Evolutionary conservation across 805 yeast species (phyloP), one percentile per base, ranked within the genome.

Genomic region (Sugiyamaella valdiviana): DNA sequence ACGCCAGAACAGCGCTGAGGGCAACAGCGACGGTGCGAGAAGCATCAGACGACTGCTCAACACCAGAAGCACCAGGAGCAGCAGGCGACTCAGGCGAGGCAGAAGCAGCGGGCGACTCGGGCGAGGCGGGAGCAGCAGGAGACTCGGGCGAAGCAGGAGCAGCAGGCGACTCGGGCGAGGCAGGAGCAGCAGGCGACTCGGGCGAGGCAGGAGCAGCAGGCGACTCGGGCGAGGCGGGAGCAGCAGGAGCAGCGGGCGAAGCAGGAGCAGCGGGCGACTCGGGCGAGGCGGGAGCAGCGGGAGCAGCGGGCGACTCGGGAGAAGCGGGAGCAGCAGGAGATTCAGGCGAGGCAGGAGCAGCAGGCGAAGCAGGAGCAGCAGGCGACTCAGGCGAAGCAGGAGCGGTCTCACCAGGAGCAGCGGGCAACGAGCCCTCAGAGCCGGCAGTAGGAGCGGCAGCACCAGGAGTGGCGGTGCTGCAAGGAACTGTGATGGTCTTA

Each of bases 371-470:
- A 36, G 49, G 42, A 12, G 24, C 45, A 49, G 52, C 49, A 37
- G 41, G 45, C 32, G 42, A n/a, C 24, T 15, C 45, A 39, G 42
- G 73, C 5, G 83, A 86, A n/a, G 90, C 91, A 2, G 95, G 90
- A 64, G 84, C 83, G 43, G 91, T 91, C 38, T 55, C 57, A 35
- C 63, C 63, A 22, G 79, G 69, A 14, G 79, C 68, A 42, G 71
- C 68, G 16, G 74, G 73, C 2, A 63, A 66, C 2, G 46, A 39
- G 39, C 51, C 42, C 10, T 17, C 16, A 42, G 26, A 36, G 15
- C 41, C 39, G 20, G 46, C 39, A 17, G 46, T 32, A 6, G 38
- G 17, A 17, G 24, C 29, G 24, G 39, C 37, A 32, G 38, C 46
- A 7, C 23, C 39, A 32, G 39, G 17, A 21, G 38, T 16, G 19